Base-by-base conservation (phyloP, 768 basidiomycete genomes). In the Podaxis sp. region DNA sequence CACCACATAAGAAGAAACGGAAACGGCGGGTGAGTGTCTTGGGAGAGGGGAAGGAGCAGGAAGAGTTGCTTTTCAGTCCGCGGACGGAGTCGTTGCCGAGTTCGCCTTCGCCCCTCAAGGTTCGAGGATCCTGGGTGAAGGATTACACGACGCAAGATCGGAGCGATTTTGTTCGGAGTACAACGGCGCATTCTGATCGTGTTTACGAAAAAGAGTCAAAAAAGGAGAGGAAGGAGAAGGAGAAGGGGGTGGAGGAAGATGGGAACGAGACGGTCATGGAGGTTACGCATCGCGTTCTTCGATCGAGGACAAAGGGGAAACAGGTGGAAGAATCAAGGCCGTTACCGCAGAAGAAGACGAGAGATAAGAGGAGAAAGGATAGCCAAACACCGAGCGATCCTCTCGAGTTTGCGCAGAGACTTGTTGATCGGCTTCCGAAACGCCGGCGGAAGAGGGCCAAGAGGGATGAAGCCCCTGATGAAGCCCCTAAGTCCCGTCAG, bases 61-160 rank as follows among this genome's bases (percentile, higher is more conserved):
- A 64, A 14, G 70, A 72, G n/a, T 70, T 76, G 13, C 66, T 72
- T 28, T 65, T 76, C 50, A 76, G 76, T 55, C 66, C 71, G 0
- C 73, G 72, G 47, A 69, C 62, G 46, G 68, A 70, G 3, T 72
- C 74, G 1, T 57, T 72, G 46, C 69, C 70, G 9, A 74, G 71
- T 54, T 73, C 72, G 1, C 77, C 78, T 6, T 78, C 77, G 2
- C 76, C 77, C 9, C 59, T 72, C 25, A 80, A 77, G 59, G 67
- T 55, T 2, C 37, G 50, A 7, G 47, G 53, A 13, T 47, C 48
- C 38, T 62, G 62, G 27, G 50, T 38, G 32, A 66, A 67, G 61
- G 63, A 61, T 25, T 66, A 64, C 21, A 52, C 47, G n/a, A 58
- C 53, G 16, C 51, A 54, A 11, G 18, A 52, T n/a, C 46, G 18